Base-by-base conservation (phyloP, 2,329 filamentous ascomycete genomes). In the Exophiala bonariae region DNA sequence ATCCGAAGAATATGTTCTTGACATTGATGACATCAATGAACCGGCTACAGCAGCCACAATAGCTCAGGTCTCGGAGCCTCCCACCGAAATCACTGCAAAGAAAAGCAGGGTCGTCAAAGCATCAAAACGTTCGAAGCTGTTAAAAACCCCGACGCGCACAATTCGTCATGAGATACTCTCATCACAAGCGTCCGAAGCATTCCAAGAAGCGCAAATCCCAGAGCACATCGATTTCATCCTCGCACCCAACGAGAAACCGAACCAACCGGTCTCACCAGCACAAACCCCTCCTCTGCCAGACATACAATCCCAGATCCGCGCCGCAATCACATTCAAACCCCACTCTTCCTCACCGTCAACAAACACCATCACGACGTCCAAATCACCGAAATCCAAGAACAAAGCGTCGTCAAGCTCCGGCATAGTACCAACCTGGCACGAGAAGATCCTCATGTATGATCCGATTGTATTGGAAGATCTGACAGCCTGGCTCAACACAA, bases 401-500 rank as follows among this genome's bases (percentile, higher is more conserved):
- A 17, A 35, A 17, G n/a, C 19, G 9, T n/a, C 34, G 70, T 73
- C 2, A 66, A 67, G 64, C 7, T 63, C 76, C 47, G 62, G 65
- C 5, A 64, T 60, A 4, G 61, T 64, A 2, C 76, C 75, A 2
- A 89, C 81, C 2, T 97, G 91, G 88, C 78, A 95, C 59, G 89
- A 97, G 67, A 95, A 90, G 69, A 96, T 99, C 37, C 74, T 97
- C 4, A 81, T 97, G 64, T 97, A 95, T 63, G 91, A 97, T 60
- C 89, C 92, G 0, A 86, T 99, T 34, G 77, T 93, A 1, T 68
- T 96, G 0, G 92, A 97, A 67, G 90, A 96, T 56, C 72, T 99
- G 11, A 80, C 91, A 0, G 69, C 73, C 0, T 97, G 90, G 87
- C 69, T 97, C 13, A 96, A 96, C 58, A 77, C 77, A 3, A 85